Evolutionary conservation across 1,284 basidiomycete genomes (phyloP), one percentile per base, ranked within the genome.

Genomic region (Phlebopus sp.): DNA sequence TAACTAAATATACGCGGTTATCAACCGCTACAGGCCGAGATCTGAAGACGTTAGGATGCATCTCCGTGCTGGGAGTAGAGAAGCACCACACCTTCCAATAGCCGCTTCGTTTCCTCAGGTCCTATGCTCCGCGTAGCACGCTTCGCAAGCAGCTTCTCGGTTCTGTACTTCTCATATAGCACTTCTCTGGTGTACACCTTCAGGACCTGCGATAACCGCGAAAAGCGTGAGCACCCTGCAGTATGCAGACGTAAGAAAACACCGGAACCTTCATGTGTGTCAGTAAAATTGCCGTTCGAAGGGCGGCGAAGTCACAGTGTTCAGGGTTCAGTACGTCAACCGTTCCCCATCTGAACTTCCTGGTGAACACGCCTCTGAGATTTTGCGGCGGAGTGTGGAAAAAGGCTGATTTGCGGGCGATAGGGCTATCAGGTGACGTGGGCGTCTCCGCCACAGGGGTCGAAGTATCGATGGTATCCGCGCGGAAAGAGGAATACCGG

Each of bases 231-330:
- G 46, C 31, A 52, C 48, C 15, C 25, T 46, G 31, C 35, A 45
- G 42, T 40, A 21, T 21, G 23, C 44, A 49, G 47, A 56, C 50
- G 47, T 51, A 52, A 52, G 38, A 10, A 42, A 42, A 40, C 37
- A 50, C 42, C 46, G 21, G 76, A 46, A 88, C 88, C 73, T 86
- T 88, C 68, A 90, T 75, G 68, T 90, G 87, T 40, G 86, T 90
- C 21, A 85, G 83, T 53, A 92, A 66, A 41, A 91, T 77, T 42
- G 85, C 84, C 15, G 85, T 89, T 55, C 89, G 77, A 66, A 92
- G 68, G 53, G 89, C 86, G 41, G 86, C 79, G 62, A 89, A 91
- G 68, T 92, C 89, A 56, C 89, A 92, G 59, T 92, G 89, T 41
- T 74, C 75, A 45, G 90, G 88, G 63, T 89, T 77, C 37, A 92